Conservation (phyloP, 2,329 filamentous ascomycete genomes). For the Xylaria sp. region DNA sequence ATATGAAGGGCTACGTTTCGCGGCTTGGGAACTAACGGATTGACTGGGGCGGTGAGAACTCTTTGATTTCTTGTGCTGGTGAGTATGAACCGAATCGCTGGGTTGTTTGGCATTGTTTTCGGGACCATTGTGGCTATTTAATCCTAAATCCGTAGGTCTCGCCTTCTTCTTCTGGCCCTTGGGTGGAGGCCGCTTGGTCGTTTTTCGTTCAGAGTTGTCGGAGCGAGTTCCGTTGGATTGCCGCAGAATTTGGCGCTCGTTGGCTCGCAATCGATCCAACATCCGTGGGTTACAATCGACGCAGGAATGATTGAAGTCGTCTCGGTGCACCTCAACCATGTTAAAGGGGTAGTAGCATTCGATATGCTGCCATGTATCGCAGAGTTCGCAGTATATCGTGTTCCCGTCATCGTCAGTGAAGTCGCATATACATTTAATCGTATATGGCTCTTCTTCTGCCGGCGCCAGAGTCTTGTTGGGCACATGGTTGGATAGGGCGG, state of each 20-base stretch:
- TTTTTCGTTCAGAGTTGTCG: conserved; percentile 72
- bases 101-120: conserved; percentile 64
- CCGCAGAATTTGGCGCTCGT: conserved; percentile 74
- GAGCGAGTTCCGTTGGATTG: conserved; percentile 58
- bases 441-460: conserved; percentile 85
- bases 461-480: conserved; percentile 60
- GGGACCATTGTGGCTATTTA: conserved; percentile 73
- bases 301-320: conserved; percentile 84
- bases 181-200: conserved; percentile 69
- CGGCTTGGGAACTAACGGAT: conserved; percentile 76
- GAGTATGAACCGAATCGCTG: conserved; percentile 59
- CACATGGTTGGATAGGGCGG: conserved; percentile 55
- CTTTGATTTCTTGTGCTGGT: conserved; percentile 82
- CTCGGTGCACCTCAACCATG: conserved; percentile 75
- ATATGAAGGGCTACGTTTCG: conserved; percentile 72
- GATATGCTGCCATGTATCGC: conserved; percentile 98
- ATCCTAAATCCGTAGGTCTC: conserved; percentile 74
- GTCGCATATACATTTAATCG: conserved; percentile 97
- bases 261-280: conserved; percentile 79
- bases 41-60: conserved; percentile 81
- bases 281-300: conserved; percentile 84
- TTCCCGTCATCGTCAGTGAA: conserved; percentile 96
- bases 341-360: conserved; percentile 90
- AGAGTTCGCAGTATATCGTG: conserved; percentile 95
- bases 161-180: conserved; percentile 91